Evolutionary conservation across 345 rosid genomes (phyloP), one percentile per base, ranked within the genome.

Genomic region (Mangifera indica): DNA sequence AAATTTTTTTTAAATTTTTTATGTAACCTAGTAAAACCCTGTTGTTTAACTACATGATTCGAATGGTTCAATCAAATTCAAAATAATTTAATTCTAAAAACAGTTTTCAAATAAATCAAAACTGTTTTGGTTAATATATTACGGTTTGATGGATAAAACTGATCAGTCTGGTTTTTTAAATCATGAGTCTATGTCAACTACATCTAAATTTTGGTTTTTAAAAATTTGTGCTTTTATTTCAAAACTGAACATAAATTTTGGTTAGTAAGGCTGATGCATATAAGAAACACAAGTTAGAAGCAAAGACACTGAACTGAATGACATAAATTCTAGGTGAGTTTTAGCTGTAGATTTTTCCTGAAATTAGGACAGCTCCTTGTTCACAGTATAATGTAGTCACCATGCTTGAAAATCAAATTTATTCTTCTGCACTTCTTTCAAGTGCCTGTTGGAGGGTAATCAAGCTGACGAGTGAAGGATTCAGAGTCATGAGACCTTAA

Each of bases 241-340:
- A 8, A 60, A 29, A 52, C 26, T 60, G 29, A 49, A 48, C 0
- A 24, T 71, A 57, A 46, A 12, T 25, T 60, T 7, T 71, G 60
- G n/a, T 54, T 74, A 91, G 97, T 84, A 87, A 91, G 81, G 81
- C 85, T 62, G 89, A 83, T 66, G 97, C 89, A 81, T 60, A 88
- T 14, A 76, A 84, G 53, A 85, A 65, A 45, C 79, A 88, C 66
- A 86, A 87, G 83, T 77, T 85, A 79, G 96, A 91, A 80, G 77
- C 89, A 32, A 77, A 81, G 79, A 73, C 72, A n/a, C n/a, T n/a
- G n/a, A n/a, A 71, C 85, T 86, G 34, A 89, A 79, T 79, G 82
- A 84, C 72, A 89, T 88, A 78, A 82, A 82, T 60, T 77, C 78
- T 34, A 75, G 85, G 96, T 90, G 69, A 73, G 75, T 40, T 72